Evolutionary conservation across 2,329 filamentous ascomycete genomes (phyloP), one percentile per base, ranked within the genome.

Genomic region (Metarhizium brunneum): DNA sequence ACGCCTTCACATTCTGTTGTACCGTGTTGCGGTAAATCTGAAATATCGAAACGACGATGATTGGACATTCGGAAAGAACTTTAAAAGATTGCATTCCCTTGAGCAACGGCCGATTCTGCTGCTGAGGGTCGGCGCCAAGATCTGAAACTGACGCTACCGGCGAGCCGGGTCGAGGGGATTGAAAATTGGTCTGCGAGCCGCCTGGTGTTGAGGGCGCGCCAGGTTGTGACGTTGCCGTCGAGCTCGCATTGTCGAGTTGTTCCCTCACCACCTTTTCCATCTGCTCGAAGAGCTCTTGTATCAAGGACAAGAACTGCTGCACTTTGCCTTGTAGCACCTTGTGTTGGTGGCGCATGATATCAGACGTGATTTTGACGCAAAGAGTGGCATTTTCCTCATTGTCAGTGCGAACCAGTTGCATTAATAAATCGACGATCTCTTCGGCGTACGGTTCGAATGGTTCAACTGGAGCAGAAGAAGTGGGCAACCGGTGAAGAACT

Each of bases 1-100:
- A 97, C 10, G 86, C 81, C 72, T 89, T 91, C 52, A 99, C 92
- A 65, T 96, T 96, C 55, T 86, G 81, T 42, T 84, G 78, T 2
- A 96, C 92, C 5, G 87, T 87, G 50, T 73, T 77, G 51, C 92
- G 84, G 65, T 99, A 94, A 5, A 92, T 88, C 72, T 99, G 94
- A 69, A 99, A 97, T 61, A 99, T 90, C 4, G 92, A 97, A 1
- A 99, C 94, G 3, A 99, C 94, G 45, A 99, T 97, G 53, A 99
- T 99, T 0, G 94, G 94, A 64, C 94, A 99, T 70, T 99, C 94
- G 1, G 92, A 91, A 4, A 99, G 81, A 29, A 99, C 92, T 71
- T 97, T 99, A 81, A 99, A 99, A 1, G 94, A 99, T 68, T 96
- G 90, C 90, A 96, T 96, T 35, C 94, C 94, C 71, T 90, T 95